Conservation (phyloP, 495 filamentous ascomycete species). For the Aspergillus nidulans region DNA sequence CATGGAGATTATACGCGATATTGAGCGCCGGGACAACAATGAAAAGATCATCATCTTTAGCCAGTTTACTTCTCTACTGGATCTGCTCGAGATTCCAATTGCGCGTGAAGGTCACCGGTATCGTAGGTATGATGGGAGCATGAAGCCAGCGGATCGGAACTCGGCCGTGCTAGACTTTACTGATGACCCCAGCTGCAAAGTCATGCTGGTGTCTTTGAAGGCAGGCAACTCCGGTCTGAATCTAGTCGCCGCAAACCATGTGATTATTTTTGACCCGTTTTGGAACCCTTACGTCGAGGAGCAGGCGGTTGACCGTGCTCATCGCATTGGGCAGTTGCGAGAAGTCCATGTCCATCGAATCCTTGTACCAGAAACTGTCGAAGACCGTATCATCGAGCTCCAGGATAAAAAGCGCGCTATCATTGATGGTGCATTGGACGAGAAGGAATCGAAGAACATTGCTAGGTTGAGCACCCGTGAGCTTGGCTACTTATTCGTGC, state of each 20-base stretch:
- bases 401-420: slow-evolving; percentile 79
- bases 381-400: slow-evolving; percentile 83
- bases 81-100: slow-evolving; percentile 89
- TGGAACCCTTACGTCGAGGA: slow-evolving; percentile 97
- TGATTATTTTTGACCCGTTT: slow-evolving; percentile 92
- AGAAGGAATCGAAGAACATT: slow-evolving; percentile 63
- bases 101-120: slow-evolving; percentile 57
- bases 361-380: slow-evolving; percentile 72
- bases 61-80: slow-evolving; percentile 86
- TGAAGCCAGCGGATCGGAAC: slow-evolving; percentile 66
- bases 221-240: slow-evolving; percentile 92
- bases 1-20: slow-evolving; percentile 59
- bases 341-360: slow-evolving; percentile 78
- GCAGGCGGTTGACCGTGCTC: slow-evolving; percentile 89
- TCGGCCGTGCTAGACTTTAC: slow-evolving; percentile 70
- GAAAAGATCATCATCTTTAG: slow-evolving; percentile 93
- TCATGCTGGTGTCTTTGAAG: slow-evolving; percentile 86
- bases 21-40: slow-evolving; percentile 38
- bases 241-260: slow-evolving; percentile 76
- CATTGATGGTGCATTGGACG: slow-evolving; percentile 78
- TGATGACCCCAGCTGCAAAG: slow-evolving; percentile 55
- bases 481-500: slow-evolving; percentile 69
- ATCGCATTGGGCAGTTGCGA: slow-evolving; percentile 79
- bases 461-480: slow-evolving; percentile 58
- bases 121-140: slow-evolving; percentile 82